A percentile compares a stretch with the other conserved stretches of the same genome.
These are phyloP conservation scores for Cercospora berteroae DNA, from an alignment of 2,329 filamentous ascomycete species.

Conservation along the genomic window DNA sequence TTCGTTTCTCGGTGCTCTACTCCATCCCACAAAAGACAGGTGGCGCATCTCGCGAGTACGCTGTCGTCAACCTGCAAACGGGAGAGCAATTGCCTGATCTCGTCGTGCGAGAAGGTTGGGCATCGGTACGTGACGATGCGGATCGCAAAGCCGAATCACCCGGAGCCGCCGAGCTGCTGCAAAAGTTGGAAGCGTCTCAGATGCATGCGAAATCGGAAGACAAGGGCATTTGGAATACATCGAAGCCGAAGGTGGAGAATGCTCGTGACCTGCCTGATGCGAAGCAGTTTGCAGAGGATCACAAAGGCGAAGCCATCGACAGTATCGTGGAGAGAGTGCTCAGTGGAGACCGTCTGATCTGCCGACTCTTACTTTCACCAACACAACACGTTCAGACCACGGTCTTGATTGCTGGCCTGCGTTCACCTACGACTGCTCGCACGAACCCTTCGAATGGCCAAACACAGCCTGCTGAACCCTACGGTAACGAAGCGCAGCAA, in stretches of 20 bases:
- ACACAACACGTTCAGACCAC: conserved; percentile 86
- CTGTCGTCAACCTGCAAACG: conserved; percentile 71
- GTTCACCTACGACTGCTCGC: conserved; percentile 84
- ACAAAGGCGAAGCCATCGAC: conserved; percentile 82
- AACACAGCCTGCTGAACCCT: conserved; percentile 81
- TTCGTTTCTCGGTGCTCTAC: conserved; percentile 84
- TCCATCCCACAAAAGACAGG: conserved; percentile 66
- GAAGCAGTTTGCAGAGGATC: conserved; percentile 71
- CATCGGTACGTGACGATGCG: conserved; percentile 90
- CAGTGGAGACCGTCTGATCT: conserved; percentile 83
- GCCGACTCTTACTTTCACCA: conserved; percentile 75
- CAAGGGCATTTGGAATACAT: conserved; percentile 76
- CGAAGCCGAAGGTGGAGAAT: conserved; percentile 67
- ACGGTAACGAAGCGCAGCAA: conserved; percentile 80
- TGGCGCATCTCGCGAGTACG: conserved; percentile 77
- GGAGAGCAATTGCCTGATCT: conserved; percentile 77
- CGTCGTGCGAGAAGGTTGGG: conserved; percentile 82
- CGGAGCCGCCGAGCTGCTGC: conserved; percentile 66
- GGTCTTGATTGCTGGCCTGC: conserved; percentile 83
- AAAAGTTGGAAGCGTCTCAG: conserved; percentile 75
- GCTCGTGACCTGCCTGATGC: conserved; percentile 77
- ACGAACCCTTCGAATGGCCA: conserved; percentile 74
- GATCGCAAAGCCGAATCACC: conserved; percentile 86
- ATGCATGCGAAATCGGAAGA: conserved; percentile 71
- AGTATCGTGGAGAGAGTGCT: conserved; percentile 83